These are phyloP conservation scores for Oryza coarctata DNA, from an alignment of 176 grass and related monocot genomes.

Conservation along the genomic window DNA sequence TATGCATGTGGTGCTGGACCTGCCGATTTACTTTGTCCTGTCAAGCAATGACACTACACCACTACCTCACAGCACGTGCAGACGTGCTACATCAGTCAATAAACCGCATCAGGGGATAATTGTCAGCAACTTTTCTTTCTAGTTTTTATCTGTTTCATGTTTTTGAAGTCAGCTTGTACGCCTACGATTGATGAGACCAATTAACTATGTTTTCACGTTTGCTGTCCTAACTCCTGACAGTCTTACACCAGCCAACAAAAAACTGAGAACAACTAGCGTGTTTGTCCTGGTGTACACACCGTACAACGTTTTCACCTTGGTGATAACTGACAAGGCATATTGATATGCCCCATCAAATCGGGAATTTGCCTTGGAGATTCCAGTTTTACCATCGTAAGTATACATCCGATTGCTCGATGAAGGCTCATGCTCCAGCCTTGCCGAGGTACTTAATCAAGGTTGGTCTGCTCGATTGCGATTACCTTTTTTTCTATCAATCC, in stretches of 20 bases:
- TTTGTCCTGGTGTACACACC: neutral
- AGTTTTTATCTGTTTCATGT: neutral
- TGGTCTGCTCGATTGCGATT: neutral
- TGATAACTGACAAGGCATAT: neutral
- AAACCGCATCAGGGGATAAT: neutral
- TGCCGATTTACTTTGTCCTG: constrained; percentile 14
- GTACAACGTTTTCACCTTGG: neutral
- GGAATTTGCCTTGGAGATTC: neutral
- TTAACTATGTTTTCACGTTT: neutral
- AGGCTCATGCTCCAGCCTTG: neutral
- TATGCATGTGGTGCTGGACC: constrained; percentile 13
- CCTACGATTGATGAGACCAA: no score
- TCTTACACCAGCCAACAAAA: no score
- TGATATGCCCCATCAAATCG: neutral
- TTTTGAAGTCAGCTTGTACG: neutral
- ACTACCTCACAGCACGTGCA: neutral
- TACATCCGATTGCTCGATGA: neutral
- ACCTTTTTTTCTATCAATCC: neutral
- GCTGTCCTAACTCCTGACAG: no score
- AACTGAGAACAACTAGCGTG: neutral
- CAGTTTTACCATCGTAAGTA: neutral
- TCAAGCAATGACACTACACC: constrained; percentile 13
- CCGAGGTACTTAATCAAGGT: constrained; percentile 6
- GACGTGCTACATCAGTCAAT: neutral
- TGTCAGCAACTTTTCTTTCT: neutral